Evolutionary conservation across 2,329 filamentous ascomycete genomes (phyloP), one percentile per base, ranked within the genome.

Genomic region (Apiospora phragmitis): DNA sequence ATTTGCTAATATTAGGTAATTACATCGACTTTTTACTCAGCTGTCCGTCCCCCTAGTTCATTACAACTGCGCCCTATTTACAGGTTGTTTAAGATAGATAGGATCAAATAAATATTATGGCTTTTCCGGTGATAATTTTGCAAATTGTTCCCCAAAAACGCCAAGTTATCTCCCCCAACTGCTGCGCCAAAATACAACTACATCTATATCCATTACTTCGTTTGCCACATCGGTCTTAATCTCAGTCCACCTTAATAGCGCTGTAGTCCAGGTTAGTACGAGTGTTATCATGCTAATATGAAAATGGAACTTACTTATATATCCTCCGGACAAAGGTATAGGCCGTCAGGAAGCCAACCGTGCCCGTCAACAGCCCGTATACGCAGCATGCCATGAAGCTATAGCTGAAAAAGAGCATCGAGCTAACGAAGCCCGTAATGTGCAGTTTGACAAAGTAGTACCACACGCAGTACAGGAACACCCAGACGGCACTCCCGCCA

Each of bases 251-350:
- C 73, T 88, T 88, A 76, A 88, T 87, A 49, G 85, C 86, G 70
- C 86, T 88, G 70, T 29, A 45, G n/a, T n/a, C 24, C 18, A 21
- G 24, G n/a, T 69, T 69, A 69, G 55, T 8, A 67, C 21, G 21
- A 11, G 41, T n/a, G 18, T n/a, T n/a, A 14, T n/a, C 32, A 24
- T 38, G 29, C 2, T 7, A 0, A 18, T 11, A 1, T 7, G 35
- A 7, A 35, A 6, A 59, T 4, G 26, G 42, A 26, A 83, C 90
- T 83, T 80, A 93, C 90, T 89, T 89, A 80, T 96, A 97, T 77
- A 97, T 94, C 79, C 91, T 89, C 78, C 93, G 86, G 70, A 97
- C 90, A 84, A 97, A 97, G 1, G 91, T 89, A 83, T 96, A 97
- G 7, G 93, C 92, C 51, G 92, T 91, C 81, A 97, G 80, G 80